Percentiles rank a stretch among this genome's conserved stretches.
Conservation (phyloP, 2,329 filamentous ascomycete genomes). For the Sporothrix dimorphospora region DNA sequence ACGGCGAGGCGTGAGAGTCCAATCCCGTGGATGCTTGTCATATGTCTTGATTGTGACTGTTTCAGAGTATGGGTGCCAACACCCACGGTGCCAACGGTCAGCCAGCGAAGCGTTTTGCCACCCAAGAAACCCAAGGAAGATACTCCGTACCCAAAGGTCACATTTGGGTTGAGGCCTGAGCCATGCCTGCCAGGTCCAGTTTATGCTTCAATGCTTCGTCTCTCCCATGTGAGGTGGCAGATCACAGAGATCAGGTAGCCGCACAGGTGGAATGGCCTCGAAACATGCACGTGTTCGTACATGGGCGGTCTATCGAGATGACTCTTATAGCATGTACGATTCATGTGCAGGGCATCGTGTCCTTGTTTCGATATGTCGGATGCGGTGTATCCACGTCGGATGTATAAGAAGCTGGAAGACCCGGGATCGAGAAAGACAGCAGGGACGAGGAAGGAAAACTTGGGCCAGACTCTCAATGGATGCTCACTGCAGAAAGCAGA, state of each 20-base stretch:
- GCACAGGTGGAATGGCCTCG: neutral
- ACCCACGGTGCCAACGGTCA: neutral
- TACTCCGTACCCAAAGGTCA: neutral
- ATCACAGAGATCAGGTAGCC: neutral
- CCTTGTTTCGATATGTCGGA: neutral
- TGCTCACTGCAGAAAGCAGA: neutral
- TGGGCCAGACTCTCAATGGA: neutral
- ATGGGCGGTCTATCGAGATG: neutral
- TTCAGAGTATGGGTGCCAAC: neutral
- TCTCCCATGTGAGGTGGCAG: neutral
- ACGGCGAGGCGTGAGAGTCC: neutral
- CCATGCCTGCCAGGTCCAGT: neutral
- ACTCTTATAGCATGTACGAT: neutral
- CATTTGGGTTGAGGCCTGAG: conserved; percentile 6
- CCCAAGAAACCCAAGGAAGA: conserved; percentile 1
- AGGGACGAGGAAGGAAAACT: neutral
- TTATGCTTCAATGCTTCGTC: neutral
- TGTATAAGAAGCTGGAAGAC: neutral
- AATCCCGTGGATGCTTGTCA: neutral
- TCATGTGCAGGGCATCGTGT: neutral
- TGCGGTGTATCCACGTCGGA: conserved; percentile 5
- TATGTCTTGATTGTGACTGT: neutral
- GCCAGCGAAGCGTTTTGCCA: conserved; percentile 7
- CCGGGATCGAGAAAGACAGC: too few species aligned
- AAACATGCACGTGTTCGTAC: conserved; percentile 20